These are phyloP conservation scores for Cladosporium velox DNA, from an alignment of 2,329 filamentous ascomycete species.

Conservation along the genomic window DNA sequence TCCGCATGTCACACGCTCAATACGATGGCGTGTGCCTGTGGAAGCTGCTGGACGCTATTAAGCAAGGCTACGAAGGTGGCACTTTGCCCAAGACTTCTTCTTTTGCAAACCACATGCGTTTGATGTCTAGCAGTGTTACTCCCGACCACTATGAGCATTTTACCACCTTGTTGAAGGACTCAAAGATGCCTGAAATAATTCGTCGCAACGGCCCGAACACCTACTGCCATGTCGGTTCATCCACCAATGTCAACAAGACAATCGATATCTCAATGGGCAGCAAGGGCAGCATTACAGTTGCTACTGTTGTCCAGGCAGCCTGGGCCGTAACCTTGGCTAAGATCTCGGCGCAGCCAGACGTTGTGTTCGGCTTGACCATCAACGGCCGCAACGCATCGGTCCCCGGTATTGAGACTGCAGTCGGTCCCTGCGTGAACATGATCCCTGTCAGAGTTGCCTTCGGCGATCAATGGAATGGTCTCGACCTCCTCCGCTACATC, in stretches of 20 bases:
- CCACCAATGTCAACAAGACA: conserved; percentile 18
- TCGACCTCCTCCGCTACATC: conserved; percentile 17
- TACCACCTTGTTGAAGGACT: conserved; percentile 24
- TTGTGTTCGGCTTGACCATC: conserved; percentile 53
- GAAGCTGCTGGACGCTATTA: conserved; percentile 18
- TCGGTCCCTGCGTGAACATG: conserved; percentile 20
- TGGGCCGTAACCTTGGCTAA: conserved; percentile 60
- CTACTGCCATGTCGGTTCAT: conserved; percentile 22
- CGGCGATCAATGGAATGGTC: conserved; percentile 13
- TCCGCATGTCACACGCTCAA: conserved; percentile 39
- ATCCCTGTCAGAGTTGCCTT: conserved; percentile 19
- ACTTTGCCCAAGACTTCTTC: conserved; percentile 16
- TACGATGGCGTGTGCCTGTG: conserved; percentile 31
- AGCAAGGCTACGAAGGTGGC: conserved; percentile 18
- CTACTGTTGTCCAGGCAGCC: conserved; percentile 56
- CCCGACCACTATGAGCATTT: conserved; percentile 26
- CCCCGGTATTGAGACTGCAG: conserved; percentile 16
- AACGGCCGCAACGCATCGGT: conserved; percentile 20
- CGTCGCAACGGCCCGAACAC: conserved; percentile 23
- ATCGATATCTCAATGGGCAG: conserved; percentile 19
- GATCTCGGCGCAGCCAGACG: conserved; percentile 52
- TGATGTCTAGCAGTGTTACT: conserved; percentile 16
- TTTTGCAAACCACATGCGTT: conserved; percentile 18
- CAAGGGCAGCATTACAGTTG: conserved; percentile 30
- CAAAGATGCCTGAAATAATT: conserved; percentile 23